Percentiles rank a stretch among this genome's conserved stretches.
phyloP scores from a whole-genome alignment of 2,329 filamentous ascomycete genomes.

The Fonsecaea nubica region DNA sequence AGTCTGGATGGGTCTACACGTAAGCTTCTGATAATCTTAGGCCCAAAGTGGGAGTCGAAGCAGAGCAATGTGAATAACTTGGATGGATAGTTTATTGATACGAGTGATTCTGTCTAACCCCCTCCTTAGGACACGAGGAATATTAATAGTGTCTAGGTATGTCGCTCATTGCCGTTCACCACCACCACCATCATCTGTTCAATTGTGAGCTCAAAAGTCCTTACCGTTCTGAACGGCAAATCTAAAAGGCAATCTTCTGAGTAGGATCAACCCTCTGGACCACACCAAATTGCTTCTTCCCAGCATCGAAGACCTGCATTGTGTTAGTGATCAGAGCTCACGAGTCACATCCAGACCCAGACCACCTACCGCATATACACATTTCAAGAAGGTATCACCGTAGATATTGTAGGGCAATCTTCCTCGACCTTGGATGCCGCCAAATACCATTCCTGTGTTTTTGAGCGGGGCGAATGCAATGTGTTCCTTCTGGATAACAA shows the following conservation, averaged over 20 bases:
- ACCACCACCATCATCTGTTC: not conserved
- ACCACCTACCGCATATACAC: conserved; percentile 65
- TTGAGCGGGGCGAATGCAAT: conserved; percentile 58
- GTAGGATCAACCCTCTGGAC: conserved; percentile 60
- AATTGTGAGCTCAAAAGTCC: not conserved
- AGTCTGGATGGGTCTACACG: not conserved
- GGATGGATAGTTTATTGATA: not conserved
- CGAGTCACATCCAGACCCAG: not conserved
- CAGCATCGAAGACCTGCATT: conserved; percentile 66
- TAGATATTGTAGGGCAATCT: conserved; percentile 66
- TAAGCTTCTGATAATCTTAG: not conserved
- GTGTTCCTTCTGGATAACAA: conserved; percentile 68
- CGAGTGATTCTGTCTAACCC: not conserved
- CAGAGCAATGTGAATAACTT: not conserved
- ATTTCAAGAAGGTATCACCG: conserved; percentile 69
- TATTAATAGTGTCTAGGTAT: not conserved
- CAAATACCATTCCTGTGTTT: conserved; percentile 64
- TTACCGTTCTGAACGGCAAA: not conserved
- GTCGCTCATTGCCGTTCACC: not conserved
- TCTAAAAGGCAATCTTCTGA: conserved; percentile 22
- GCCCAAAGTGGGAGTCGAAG: not conserved
- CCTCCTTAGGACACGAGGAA: not conserved
- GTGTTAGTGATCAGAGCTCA: conserved; percentile 18
- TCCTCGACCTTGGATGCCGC: conserved; percentile 70
- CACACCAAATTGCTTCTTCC: conserved; percentile 64